These are phyloP conservation scores for Pseudogymnoascus sp. DNA, from an alignment of 2,329 filamentous ascomycete species.

Conservation along the genomic window DNA sequence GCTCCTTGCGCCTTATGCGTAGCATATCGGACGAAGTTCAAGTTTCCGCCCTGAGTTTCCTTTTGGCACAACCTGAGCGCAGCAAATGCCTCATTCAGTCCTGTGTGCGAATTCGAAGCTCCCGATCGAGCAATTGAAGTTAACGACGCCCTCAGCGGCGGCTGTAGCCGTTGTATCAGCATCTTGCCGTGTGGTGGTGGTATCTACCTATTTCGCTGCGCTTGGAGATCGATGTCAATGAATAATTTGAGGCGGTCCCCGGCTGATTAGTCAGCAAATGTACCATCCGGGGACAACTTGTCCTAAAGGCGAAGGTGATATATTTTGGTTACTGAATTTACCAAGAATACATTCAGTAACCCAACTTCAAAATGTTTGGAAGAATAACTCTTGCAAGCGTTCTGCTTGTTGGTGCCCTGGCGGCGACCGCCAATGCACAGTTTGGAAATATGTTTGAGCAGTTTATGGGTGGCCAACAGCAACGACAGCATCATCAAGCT, in stretches of 20 bases:
- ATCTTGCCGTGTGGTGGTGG: constrained; percentile 26
- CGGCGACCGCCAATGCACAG: constrained; percentile 59
- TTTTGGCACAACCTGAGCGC: constrained; percentile 18
- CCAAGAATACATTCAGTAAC: neutral
- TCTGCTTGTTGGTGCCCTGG: constrained; percentile 43
- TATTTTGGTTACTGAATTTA: neutral
- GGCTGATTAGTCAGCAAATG: neutral
- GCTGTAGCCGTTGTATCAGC: constrained; percentile 38
- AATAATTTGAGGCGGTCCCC: constrained; percentile 10
- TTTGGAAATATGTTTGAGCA: constrained; percentile 93
- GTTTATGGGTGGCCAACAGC: constrained; percentile 62
- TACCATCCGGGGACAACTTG: neutral
- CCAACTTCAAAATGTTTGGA: constrained; percentile 2
- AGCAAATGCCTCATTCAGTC: constrained; percentile 26
- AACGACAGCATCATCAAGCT: constrained; percentile 54
- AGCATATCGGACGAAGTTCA: constrained; percentile 26
- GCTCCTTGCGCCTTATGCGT: constrained; percentile 53
- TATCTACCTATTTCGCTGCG: constrained; percentile 12
- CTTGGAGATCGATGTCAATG: constrained; percentile 4
- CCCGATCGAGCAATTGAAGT: constrained; percentile 23
- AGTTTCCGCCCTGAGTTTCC: constrained; percentile 11
- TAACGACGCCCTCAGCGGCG: constrained; percentile 35
- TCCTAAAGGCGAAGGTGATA: neutral
- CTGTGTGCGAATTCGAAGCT: constrained; percentile 13
- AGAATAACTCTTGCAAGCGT: constrained; percentile 33